These are phyloP conservation scores for Fusarium goolgardi DNA, from an alignment of 2,329 filamentous ascomycete species.

Conservation along the genomic window DNA sequence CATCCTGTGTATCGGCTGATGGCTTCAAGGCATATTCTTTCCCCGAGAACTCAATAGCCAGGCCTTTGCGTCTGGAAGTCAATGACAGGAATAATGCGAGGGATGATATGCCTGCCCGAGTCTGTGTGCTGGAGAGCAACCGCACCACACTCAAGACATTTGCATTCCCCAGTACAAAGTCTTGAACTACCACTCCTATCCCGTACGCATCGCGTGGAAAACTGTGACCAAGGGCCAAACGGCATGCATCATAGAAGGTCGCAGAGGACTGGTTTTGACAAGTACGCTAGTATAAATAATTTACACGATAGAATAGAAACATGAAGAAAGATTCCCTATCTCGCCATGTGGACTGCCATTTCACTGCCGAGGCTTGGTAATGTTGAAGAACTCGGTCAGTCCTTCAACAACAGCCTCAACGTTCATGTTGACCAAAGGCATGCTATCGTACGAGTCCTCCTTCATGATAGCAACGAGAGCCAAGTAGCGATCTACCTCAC, in stretches of 20 bases:
- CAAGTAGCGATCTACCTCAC: conserved; percentile 79
- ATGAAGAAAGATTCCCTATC: not conserved
- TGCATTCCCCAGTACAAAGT: conserved; percentile 48
- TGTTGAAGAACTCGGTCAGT: conserved; percentile 81
- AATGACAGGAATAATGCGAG: conserved; percentile 57
- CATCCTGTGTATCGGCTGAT: conserved; percentile 20
- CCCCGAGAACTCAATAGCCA: conserved; percentile 45
- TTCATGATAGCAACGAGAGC: conserved; percentile 89
- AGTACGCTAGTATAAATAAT: conserved; percentile 42
- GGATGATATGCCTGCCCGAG: conserved; percentile 61
- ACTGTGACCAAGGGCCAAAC: not conserved
- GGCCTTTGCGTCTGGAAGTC: conserved; percentile 64
- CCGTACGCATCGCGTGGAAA: not conserved
- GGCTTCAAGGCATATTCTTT: conserved; percentile 43
- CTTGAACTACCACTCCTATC: not conserved
- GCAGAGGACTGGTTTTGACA: conserved; percentile 25
- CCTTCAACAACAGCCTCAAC: conserved; percentile 84
- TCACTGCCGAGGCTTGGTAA: conserved; percentile 68
- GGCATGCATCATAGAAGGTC: not conserved
- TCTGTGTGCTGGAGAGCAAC: conserved; percentile 64
- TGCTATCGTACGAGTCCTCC: conserved; percentile 84
- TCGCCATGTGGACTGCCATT: not conserved
- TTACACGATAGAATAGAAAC: conserved; percentile 29
- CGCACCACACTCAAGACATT: conserved; percentile 62
- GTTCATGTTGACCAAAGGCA: conserved; percentile 88